Conservation (phyloP, 306 rosid species). For the Sicyos edulis region DNA sequence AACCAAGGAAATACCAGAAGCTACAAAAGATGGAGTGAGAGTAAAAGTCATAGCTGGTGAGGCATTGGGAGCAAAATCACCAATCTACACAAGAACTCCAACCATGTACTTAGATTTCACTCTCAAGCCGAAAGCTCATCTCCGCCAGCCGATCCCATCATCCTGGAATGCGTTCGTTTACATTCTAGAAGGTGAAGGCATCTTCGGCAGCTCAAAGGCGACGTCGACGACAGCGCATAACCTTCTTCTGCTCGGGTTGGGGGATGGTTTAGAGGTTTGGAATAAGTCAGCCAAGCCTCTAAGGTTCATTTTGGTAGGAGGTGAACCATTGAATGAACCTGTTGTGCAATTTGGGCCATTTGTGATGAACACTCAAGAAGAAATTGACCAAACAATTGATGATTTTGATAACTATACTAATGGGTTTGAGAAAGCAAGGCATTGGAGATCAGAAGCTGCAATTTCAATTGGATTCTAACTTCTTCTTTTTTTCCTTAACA, state of each 20-base stretch:
- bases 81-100: conserved; percentile 81
- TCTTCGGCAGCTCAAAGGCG: conserved; percentile 49
- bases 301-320: conserved; percentile 77
- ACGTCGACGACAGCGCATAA: conserved; percentile 49
- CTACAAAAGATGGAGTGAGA: conserved; percentile 54
- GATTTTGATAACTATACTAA: conserved; percentile 75
- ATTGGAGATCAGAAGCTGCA: conserved; percentile 68
- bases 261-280: conserved; percentile 84
- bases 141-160: conserved; percentile 59
- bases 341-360: conserved; percentile 82
- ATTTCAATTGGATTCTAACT: conserved; percentile 31
- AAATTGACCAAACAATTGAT: conserved; percentile 76
- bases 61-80: conserved; percentile 78
- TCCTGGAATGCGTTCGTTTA: conserved; percentile 91
- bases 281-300: conserved; percentile 54
- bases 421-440: conserved; percentile 92
- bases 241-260: conserved; percentile 70
- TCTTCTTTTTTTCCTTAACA: neutral
- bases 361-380: conserved; percentile 92
- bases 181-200: conserved; percentile 83
- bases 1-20: conserved; percentile 71
- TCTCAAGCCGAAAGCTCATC: conserved; percentile 65
- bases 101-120: conserved; percentile 88
- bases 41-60: conserved; percentile 94
- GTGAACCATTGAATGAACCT: conserved; percentile 80